Base-by-base conservation (phyloP, 768 basidiomycete genomes). In the Suillus hirtellus region DNA sequence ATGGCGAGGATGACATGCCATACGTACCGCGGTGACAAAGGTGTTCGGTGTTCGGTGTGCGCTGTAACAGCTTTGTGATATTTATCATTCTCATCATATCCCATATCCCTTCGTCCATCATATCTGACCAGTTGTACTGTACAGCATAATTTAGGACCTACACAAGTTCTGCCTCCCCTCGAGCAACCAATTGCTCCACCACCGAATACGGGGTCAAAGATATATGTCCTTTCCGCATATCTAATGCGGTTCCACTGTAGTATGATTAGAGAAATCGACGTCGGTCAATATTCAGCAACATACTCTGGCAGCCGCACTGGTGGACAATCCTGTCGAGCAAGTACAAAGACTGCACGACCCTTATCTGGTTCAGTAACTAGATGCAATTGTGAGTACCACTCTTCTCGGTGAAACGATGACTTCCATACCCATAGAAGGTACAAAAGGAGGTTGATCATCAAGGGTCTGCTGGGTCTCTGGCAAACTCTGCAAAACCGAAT, bases 191-290 rank as follows among this genome's bases (percentile, higher is more conserved):
- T 42, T 90, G 83, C 68, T 95, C 89, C 6, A 95, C 86, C 21
- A 89, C 82, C 31, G 81, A 79, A 74, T 92, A 97, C 24, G 88
- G 89, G 19, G 90, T 82, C 19, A 96, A 71, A 47, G 92, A 90
- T 62, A 95, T 93, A 64, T 92, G 89, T 10, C 89, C 93, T 69
- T 89, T 90, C 59, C 85, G 80, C 82, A 96, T 86, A 43, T 90
- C 86, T 62, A 94, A 73, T 38, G 83, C 77, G 40, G 86, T 83
- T 34, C 93, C 93, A 64, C 95, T 89, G 69, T 34, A 59, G 24
- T 38, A 24, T 60, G 21, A 37, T 64, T 44, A 31, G 56, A 61
- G 49, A 53, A 38, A 40, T 38, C 42, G 34, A 34, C 17, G 10
- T 50, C 15, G 10, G 17, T 58, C 31, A 37, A 44, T 44, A 50